Evolutionary conservation across 2,329 filamentous ascomycete genomes (phyloP).

Genomic region (Ascochyta lentis): DNA sequence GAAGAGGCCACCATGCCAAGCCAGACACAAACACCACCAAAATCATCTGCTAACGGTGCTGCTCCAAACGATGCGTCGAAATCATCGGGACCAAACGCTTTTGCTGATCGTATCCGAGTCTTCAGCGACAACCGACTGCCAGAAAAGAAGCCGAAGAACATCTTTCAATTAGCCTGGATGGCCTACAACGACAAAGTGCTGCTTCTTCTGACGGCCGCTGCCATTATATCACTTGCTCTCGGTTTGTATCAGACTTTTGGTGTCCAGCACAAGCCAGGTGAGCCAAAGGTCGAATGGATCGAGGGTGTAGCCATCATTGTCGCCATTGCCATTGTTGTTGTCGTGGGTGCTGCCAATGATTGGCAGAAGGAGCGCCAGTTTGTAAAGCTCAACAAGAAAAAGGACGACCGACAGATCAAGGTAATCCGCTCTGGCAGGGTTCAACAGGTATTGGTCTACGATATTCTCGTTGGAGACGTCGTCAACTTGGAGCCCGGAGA

Average conservation of each 20-base stretch:
- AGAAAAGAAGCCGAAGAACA: conserved; percentile 71
- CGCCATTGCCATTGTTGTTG: conserved; percentile 76
- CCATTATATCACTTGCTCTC: conserved; percentile 74
- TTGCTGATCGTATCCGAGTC: conserved; percentile 72
- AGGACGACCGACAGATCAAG: conserved; percentile 76
- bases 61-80: background rate
- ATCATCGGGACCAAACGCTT: conserved; percentile 29
- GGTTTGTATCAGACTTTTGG: conserved; percentile 76
- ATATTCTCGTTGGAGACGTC: conserved; percentile 74
- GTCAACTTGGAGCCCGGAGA: conserved; percentile 74
- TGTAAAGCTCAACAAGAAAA: conserved; percentile 80
- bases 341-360: conserved; percentile 80
- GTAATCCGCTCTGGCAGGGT: conserved; percentile 77
- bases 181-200: conserved; percentile 84
- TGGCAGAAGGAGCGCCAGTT: conserved; percentile 85
- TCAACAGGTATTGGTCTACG: conserved; percentile 68
- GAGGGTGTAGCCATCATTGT: conserved; percentile 81
- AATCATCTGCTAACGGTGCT: conserved; percentile 22
- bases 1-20: conserved; percentile 62
- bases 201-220: conserved; percentile 60
- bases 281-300: conserved; percentile 74
- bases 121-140: conserved; percentile 75
- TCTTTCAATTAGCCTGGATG: conserved; percentile 77
- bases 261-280: conserved; percentile 59
- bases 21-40: conserved; percentile 23